Evolutionary conservation across 2,329 filamentous ascomycete genomes (phyloP), one percentile per base, ranked within the genome.

Genomic region (Venturia pyrina): DNA sequence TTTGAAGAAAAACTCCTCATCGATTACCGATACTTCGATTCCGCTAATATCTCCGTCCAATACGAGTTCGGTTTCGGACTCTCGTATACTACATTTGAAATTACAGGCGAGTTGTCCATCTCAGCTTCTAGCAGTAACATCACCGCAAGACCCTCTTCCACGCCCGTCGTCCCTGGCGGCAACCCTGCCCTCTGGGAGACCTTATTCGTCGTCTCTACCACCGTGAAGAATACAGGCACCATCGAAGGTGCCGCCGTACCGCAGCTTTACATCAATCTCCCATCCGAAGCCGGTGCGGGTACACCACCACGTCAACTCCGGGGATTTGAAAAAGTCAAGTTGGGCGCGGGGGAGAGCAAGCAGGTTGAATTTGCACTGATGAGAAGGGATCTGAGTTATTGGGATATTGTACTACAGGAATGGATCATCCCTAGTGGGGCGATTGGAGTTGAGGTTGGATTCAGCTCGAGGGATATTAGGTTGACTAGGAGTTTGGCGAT

Each of bases 171-270:
- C 28, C 70, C 73, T 1, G 73, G 75, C 44, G 73, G 74, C 5
- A 71, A 71, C 13, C 69, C 69, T 3, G 71, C 75, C 65, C 72
- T 77, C 24, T 77, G 69, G 67, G 72, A 76, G 66, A 68, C 77
- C 7, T 13, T 50, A 3, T 43, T 59, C 41, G 87, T 81, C 0
- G 82, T 86, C 1, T 82, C 78, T 1, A 81, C 89, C 1, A 82
- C 84, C 59, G 79, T 90, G n/a, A 86, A 79, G 10, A 90, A 90
- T 73, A 81, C 76, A 6, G 73, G 79, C 46, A 75, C 78, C 0
- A 76, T 81, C 1, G 85, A 87, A 68, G 87, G 85, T 15, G 81
- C 83, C 48, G 87, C 89, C 73, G 86, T 90, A 5, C 85, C 89
- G 37, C 87, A 90, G 76, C 73, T 89, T 34, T 89, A 90, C 69